These are phyloP conservation scores for Aquilaria sinensis DNA, from an alignment of 345 rosid species.

Conservation along the genomic window DNA sequence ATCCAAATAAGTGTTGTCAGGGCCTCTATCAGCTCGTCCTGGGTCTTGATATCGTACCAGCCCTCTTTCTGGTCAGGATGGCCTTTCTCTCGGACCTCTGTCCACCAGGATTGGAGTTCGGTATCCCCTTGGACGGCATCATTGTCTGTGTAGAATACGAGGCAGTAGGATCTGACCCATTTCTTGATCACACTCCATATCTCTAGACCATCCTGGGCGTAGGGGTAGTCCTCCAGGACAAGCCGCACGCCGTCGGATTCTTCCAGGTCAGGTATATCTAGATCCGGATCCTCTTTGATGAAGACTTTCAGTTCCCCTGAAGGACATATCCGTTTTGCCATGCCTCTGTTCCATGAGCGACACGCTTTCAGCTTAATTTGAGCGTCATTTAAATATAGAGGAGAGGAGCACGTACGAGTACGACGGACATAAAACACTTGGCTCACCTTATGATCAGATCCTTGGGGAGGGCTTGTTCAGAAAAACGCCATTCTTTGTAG, in stretches of 20 bases:
- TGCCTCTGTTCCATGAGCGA: too few relatives aligned
- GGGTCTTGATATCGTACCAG: constrained; percentile 34
- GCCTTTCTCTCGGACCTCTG: constrained; percentile 36
- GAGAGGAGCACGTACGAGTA: too few relatives aligned
- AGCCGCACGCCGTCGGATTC: neutral
- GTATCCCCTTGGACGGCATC: constrained; percentile 23
- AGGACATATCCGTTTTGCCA: too few relatives aligned
- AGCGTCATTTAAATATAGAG: too few relatives aligned
- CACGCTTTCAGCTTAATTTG: too few relatives aligned
- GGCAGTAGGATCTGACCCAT: constrained; percentile 48
- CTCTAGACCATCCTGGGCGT: constrained; percentile 51
- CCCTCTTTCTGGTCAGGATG: constrained; percentile 40
- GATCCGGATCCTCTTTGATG: too few relatives aligned
- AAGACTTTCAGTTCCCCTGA: too few relatives aligned
- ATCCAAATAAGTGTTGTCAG: constrained; percentile 28
- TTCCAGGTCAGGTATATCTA: too few relatives aligned
- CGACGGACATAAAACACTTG: too few relatives aligned
- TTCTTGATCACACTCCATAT: constrained; percentile 46
- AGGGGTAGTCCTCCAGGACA: constrained; percentile 40
- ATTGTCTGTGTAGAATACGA: constrained; percentile 33
- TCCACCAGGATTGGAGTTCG: constrained; percentile 60
- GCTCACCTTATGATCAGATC: constrained; percentile 54
- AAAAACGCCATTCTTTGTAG: constrained; percentile 58
- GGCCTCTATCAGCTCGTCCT: constrained; percentile 24
- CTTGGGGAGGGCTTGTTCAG: constrained; percentile 50